Conservation (phyloP, 345 rosid species). For the Brassica juncea region DNA sequence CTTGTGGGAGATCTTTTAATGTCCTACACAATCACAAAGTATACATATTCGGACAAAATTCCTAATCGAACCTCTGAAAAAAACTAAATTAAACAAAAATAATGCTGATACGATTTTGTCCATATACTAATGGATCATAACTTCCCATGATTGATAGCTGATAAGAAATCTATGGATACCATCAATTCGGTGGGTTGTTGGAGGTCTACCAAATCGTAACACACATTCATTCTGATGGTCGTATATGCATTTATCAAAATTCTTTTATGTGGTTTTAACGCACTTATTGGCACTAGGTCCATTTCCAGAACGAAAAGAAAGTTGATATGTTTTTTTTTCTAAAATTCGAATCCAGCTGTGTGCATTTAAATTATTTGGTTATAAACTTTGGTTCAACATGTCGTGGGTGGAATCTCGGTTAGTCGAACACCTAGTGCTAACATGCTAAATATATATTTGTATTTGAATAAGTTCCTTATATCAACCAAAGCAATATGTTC, state of each 20-base stretch:
- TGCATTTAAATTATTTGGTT: background rate
- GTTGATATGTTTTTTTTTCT: background rate
- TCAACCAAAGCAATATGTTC: background rate
- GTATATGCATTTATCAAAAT: constrained; percentile 18
- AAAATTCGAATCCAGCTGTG: background rate
- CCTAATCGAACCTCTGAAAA: background rate
- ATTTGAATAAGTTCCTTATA: background rate
- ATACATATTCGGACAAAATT: too few species aligned
- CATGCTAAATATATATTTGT: background rate
- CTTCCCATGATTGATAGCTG: constrained; percentile 30
- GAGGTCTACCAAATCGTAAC: constrained; percentile 21
- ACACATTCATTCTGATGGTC: constrained; percentile 25
- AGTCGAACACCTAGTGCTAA: background rate
- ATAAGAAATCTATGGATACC: constrained; percentile 39
- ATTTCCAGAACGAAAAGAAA: background rate
- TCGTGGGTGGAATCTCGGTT: background rate
- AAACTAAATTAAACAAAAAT: background rate
- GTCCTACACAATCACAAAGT: constrained; percentile 25
- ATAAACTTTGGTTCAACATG: background rate
- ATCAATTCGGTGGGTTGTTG: constrained; percentile 21
- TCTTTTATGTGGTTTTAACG: background rate
- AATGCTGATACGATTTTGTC: constrained; percentile 14
- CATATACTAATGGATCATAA: constrained; percentile 21
- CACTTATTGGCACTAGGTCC: background rate
- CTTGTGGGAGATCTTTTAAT: constrained; percentile 11